Conservation (phyloP, 192 early-diverging fungal genomes). For the Coemansia asiatica region DNA sequence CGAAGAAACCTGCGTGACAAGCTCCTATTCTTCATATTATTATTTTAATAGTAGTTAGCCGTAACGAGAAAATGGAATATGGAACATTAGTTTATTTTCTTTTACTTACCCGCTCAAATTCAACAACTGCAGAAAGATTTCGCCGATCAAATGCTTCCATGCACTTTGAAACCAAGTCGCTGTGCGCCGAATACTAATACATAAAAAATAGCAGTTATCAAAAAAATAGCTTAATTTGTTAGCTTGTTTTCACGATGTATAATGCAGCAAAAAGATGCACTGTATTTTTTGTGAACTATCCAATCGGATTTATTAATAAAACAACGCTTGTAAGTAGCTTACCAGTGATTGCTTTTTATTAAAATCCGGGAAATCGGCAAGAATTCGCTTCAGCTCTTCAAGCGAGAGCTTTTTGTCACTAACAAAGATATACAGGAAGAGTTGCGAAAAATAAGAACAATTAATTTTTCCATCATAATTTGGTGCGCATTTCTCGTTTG, state of each 20-base stretch:
- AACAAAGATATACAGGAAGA: constrained; percentile 1
- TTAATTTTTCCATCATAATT: background rate
- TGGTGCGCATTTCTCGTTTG: background rate
- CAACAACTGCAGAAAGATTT: constrained; percentile 26
- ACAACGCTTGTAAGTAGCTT: constrained; percentile 9
- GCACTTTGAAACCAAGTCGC: constrained; percentile 52
- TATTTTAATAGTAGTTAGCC: no score
- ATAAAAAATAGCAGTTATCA: background rate
- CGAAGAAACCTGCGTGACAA: constrained; percentile 19
- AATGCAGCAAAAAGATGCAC: no score
- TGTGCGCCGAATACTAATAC: constrained; percentile 54
- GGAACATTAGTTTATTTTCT: background rate
- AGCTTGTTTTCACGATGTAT: no score
- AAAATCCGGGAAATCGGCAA: constrained; percentile 55
- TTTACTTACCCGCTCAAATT: constrained; percentile 55
- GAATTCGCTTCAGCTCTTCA: constrained; percentile 38
- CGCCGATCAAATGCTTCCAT: constrained; percentile 34
- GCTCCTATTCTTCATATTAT: constrained; percentile 23
- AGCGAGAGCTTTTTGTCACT: constrained; percentile 33
- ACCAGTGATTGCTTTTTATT: constrained; percentile 46
- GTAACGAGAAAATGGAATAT: no score
- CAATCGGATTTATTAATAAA: no score
- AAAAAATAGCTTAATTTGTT: background rate
- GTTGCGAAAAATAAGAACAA: background rate
- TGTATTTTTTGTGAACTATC: no score